Conservation (phyloP, 208 protist species). For the Vickermania spadyakhi region DNA sequence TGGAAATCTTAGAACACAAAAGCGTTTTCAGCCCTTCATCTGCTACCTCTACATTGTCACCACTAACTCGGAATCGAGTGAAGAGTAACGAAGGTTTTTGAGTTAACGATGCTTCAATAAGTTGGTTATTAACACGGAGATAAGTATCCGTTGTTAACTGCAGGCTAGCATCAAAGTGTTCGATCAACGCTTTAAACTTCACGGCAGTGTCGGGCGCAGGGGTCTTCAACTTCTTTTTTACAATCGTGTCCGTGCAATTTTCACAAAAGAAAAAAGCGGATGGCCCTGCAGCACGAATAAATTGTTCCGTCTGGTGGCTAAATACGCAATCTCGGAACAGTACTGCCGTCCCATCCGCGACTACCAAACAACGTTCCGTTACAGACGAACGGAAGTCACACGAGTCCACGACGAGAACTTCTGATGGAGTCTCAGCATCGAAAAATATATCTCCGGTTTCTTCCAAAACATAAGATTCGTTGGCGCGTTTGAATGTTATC, state of each 20-base stretch:
- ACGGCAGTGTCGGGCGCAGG: background rate
- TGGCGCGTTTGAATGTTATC: conserved; percentile 1
- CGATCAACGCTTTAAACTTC: background rate
- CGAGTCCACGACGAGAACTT: conserved; percentile 31
- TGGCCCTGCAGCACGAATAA: conserved; percentile 8
- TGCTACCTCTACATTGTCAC: background rate
- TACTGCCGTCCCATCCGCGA: conserved; percentile 27
- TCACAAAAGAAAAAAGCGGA: conserved; percentile 18
- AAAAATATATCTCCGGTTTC: conserved; percentile 32
- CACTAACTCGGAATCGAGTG: background rate
- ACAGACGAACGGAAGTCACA: conserved; percentile 23
- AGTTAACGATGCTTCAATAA: background rate
- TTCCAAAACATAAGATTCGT: conserved; percentile 24
- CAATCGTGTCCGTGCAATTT: conserved; percentile 6
- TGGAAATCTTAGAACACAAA: background rate
- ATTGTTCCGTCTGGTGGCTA: background rate
- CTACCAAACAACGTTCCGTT: conserved; percentile 8
- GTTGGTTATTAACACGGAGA: background rate
- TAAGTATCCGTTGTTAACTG: background rate
- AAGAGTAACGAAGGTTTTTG: background rate
- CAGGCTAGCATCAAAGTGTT: background rate
- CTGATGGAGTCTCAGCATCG: conserved; percentile 12
- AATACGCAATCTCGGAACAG: conserved; percentile 44
- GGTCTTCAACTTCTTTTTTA: background rate
- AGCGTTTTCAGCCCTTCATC: conserved; percentile 1